Evolutionary conservation across 2,329 filamentous ascomycete species (phyloP).

Genomic region (Claviceps spartinae): DNA sequence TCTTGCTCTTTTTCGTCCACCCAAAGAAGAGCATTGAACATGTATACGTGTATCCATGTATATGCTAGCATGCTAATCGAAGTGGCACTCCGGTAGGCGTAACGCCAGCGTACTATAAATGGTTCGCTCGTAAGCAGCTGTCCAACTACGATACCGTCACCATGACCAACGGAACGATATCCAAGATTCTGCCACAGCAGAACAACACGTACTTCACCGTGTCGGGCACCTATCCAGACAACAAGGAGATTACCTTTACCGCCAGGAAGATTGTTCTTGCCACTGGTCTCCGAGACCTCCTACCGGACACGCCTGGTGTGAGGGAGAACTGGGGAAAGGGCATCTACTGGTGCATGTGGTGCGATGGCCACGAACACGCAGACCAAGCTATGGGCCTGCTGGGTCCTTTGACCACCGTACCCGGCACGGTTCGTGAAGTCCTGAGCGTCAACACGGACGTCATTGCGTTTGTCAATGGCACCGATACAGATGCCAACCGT

Average conservation of each 20-base stretch:
- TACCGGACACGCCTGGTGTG: slow-evolving; percentile 42
- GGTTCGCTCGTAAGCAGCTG: slow-evolving; percentile 38
- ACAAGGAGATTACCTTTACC: slow-evolving; percentile 21
- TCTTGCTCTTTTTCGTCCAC: neutral
- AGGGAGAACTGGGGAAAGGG: slow-evolving; percentile 43
- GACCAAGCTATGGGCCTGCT: slow-evolving; percentile 44
- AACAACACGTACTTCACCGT: slow-evolving; percentile 34
- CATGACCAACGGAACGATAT: slow-evolving; percentile 39
- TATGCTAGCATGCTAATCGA: neutral
- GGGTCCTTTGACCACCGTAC: slow-evolving; percentile 27
- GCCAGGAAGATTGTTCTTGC: slow-evolving; percentile 43
- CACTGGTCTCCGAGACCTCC: slow-evolving; percentile 41
- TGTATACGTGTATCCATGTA: too few relatives aligned
- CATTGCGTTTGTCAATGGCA: slow-evolving; percentile 46
- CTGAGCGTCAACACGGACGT: slow-evolving; percentile 41
- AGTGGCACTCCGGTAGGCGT: slow-evolving; percentile 26
- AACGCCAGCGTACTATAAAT: slow-evolving; percentile 39
- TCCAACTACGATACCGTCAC: slow-evolving; percentile 33
- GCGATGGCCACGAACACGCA: slow-evolving; percentile 47
- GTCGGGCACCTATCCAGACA: slow-evolving; percentile 11
- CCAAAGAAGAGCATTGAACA: too few relatives aligned
- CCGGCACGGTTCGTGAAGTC: slow-evolving; percentile 35
- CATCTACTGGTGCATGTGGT: slow-evolving; percentile 53
- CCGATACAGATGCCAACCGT: slow-evolving; percentile 32
- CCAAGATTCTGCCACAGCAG: slow-evolving; percentile 23